Base-by-base conservation (phyloP, 2,329 filamentous ascomycete species). In the Penicillium sp. region DNA sequence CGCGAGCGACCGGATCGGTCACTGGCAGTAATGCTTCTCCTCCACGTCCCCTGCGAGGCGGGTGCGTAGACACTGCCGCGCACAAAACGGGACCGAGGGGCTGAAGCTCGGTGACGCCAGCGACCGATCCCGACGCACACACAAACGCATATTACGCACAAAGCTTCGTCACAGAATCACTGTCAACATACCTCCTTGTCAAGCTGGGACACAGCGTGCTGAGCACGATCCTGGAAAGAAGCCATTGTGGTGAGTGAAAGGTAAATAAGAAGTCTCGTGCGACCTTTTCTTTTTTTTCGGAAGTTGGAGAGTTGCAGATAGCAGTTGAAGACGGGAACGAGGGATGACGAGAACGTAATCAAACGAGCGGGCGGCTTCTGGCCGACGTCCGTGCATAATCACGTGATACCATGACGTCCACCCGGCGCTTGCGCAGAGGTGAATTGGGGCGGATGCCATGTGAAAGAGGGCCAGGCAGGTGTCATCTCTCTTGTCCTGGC, bases 201-300 rank as follows among this genome's bases (percentile, higher is more conserved):
- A 65, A 85, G 79, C 74, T 83, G 80, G 60, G 79, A 79, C 60
- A 85, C 77, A 59, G 81, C 76, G 68, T 83, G 76, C 71, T 82
- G 78, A 60, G 78, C 78, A 68, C 76, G 76, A 62, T 83, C 80
- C 69, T 83, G 80, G 72, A 82, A 76, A 66, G 76, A 62, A 53
- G 67, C 66, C 67, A 70, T 69, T 62, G 60, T 57, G 39, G 37
- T 11, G 34, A 28, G 38, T 8, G 3, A 26, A 12, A 33, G 40
- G 46, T 41, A 46, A 18, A 38, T 52, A 44, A 40, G 25, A 50
- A 7, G 29, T 32, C 11, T 32, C 29, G 7, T 32, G 29, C 29
- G 29, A 32, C 29, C 3, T 4, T 7, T 11, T 43, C 49, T 58
- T 51, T 34, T 40, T 36, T 48, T 35, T 45, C 9, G 33, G 27